A percentile compares a stretch with the other conserved stretches of the same genome.
These are phyloP conservation scores for Umbilicus rupestris DNA, from an alignment of 164 flowering plant genomes.

Conservation along the genomic window DNA sequence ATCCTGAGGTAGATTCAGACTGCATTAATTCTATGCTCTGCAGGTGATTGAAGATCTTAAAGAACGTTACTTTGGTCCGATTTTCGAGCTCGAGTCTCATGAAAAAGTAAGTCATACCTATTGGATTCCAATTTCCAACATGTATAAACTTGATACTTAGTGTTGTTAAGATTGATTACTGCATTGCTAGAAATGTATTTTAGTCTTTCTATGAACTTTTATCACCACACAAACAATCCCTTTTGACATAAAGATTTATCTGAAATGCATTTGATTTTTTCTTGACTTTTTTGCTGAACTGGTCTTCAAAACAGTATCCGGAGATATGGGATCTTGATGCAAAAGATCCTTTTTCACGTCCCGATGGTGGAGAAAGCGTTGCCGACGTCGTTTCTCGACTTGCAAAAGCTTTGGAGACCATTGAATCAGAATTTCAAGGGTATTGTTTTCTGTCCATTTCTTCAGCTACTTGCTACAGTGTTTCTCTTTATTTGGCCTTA, in stretches of 20 bases:
- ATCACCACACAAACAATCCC: not conserved
- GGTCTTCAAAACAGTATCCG: slow-evolving; percentile 38
- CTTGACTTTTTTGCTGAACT: not conserved
- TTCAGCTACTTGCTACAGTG: not conserved
- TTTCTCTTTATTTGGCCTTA: not conserved
- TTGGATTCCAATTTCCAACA: too few species aligned
- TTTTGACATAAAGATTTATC: not conserved
- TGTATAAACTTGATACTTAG: not conserved
- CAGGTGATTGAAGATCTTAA: slow-evolving; percentile 70
- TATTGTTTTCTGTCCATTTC: slow-evolving; percentile 16
- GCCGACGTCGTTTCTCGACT: slow-evolving; percentile 82
- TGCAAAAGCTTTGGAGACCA: slow-evolving; percentile 37
- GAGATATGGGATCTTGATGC: slow-evolving; percentile 95
- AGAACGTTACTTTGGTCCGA: slow-evolving; percentile 89
- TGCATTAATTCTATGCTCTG: not conserved
- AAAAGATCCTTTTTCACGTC: slow-evolving; percentile 63
- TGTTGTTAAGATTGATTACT: not conserved
- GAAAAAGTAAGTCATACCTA: slow-evolving; percentile 49
- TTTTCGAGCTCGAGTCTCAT: slow-evolving; percentile 76
- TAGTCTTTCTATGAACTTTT: too few species aligned
- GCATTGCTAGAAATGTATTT: too few species aligned
- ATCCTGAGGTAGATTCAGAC: not conserved
- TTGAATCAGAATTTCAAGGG: slow-evolving; percentile 78
- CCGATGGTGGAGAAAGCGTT: slow-evolving; percentile 96
- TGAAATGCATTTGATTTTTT: not conserved